Evolutionary conservation across 1,284 basidiomycete species (phyloP).

Genomic region (Heterobasidion occidentale): DNA sequence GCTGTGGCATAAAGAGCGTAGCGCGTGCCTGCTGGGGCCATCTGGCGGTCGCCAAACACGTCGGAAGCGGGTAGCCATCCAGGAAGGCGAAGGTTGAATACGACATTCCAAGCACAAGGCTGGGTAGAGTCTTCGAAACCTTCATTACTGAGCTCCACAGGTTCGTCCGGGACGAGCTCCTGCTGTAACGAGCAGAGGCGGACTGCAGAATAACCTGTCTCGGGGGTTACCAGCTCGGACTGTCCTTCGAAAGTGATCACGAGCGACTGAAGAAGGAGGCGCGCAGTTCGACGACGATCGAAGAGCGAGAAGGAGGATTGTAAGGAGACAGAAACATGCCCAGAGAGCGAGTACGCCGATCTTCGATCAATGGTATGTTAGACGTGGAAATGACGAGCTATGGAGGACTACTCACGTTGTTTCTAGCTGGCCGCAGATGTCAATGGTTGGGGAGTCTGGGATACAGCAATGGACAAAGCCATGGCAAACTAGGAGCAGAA

Average conservation of each 20-base stretch:
- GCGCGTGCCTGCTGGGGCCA: constrained; percentile 37
- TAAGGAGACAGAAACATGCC: constrained; percentile 56
- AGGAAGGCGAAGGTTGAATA: constrained; percentile 65
- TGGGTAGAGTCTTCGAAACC: constrained; percentile 43
- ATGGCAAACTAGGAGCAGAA: too few relatives aligned
- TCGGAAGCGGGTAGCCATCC: constrained; percentile 70
- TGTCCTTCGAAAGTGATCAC: constrained; percentile 71
- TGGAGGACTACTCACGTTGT: constrained; percentile 39
- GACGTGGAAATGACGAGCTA: constrained; percentile 2
- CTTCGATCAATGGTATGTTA: constrained; percentile 25
- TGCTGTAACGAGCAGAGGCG: constrained; percentile 61
- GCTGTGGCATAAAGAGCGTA: constrained; percentile 67
- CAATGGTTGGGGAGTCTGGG: constrained; percentile 21
- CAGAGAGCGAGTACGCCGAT: constrained; percentile 70
- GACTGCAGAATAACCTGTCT: constrained; percentile 50
- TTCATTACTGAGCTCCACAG: constrained; percentile 56
- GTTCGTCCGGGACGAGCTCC: constrained; percentile 44
- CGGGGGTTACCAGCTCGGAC: constrained; percentile 51
- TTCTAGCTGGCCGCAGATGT: constrained; percentile 65
- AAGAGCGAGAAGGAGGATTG: constrained; percentile 42
- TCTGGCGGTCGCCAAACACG: constrained; percentile 34
- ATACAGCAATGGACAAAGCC: too few relatives aligned
- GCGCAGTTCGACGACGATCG: constrained; percentile 35
- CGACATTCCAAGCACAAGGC: constrained; percentile 58
- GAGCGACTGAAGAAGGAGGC: constrained; percentile 57